These are phyloP conservation scores for Phytophthora fragariaefolia DNA, from an alignment of 352 stramenopile genomes.

Conservation along the genomic window DNA sequence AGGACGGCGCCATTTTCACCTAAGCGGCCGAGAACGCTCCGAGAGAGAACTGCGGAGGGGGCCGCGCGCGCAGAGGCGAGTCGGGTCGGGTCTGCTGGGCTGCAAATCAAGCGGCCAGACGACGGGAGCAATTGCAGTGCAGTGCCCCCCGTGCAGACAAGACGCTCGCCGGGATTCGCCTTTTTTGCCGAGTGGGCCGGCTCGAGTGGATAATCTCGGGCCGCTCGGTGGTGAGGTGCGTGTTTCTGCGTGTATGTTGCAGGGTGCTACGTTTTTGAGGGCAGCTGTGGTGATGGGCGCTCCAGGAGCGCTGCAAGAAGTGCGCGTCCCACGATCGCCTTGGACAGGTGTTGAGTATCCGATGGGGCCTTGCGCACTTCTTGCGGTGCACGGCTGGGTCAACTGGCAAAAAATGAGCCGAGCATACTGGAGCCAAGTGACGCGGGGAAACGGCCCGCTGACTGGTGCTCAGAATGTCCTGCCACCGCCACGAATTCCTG, in stretches of 20 bases:
- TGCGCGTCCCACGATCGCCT: background rate
- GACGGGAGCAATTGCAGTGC: constrained; percentile 27
- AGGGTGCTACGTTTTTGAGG: background rate
- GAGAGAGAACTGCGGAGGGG: constrained; percentile 25
- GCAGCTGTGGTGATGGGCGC: background rate
- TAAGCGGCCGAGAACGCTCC: constrained; percentile 31
- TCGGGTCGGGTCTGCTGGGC: background rate
- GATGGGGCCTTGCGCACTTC: background rate
- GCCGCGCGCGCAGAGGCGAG: constrained; percentile 25
- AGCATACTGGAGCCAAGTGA: constrained; percentile 21
- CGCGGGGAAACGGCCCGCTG: constrained; percentile 1
- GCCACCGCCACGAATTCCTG: constrained; percentile 9
- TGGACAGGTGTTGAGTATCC: background rate
- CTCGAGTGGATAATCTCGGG: constrained; percentile 17
- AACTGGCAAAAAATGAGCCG: constrained; percentile 23
- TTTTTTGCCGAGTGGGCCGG: constrained; percentile 22
- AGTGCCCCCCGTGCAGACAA: constrained; percentile 24
- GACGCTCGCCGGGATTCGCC: constrained; percentile 15
- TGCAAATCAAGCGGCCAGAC: constrained; percentile 36
- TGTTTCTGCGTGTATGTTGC: constrained; percentile 12
- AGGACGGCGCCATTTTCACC: constrained; percentile 59
- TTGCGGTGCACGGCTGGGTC: background rate
- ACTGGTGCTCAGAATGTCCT: constrained; percentile 4
- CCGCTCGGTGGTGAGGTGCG: constrained; percentile 16
- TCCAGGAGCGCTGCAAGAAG: background rate